A percentile compares a stretch with the other conserved stretches of the same genome.
phyloP scores from a whole-genome alignment of 768 basidiomycete genomes.

The Panaeolus papilionaceus region DNA sequence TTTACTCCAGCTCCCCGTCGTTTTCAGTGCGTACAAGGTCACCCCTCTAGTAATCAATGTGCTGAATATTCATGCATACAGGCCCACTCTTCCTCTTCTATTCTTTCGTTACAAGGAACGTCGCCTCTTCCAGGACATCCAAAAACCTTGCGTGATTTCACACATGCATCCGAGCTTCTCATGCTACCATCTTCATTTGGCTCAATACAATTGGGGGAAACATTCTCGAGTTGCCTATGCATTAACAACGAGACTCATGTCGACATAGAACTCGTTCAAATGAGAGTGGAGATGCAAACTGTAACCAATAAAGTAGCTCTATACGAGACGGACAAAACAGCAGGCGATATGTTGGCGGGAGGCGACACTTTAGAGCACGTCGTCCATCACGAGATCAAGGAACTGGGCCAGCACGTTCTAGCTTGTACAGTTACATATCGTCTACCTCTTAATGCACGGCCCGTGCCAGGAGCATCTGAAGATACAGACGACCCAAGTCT shows the following conservation, averaged over 20 bases:
- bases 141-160: slow-evolving; percentile 84
- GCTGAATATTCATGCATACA: slow-evolving; percentile 25
- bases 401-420: slow-evolving; percentile 89
- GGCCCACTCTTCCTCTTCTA: slow-evolving; percentile 78
- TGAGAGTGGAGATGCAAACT: slow-evolving; percentile 90
- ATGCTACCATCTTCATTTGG: slow-evolving; percentile 87
- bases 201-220: slow-evolving; percentile 87
- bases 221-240: slow-evolving; percentile 82
- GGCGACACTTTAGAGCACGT: slow-evolving; percentile 71
- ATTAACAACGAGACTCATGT: slow-evolving; percentile 79
- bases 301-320: slow-evolving; percentile 66
- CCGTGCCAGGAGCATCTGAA: slow-evolving; percentile 52
- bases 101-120: slow-evolving; percentile 77
- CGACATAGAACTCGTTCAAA: slow-evolving; percentile 64
- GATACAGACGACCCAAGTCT: slow-evolving; percentile 59
- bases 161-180: slow-evolving; percentile 78
- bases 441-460: slow-evolving; percentile 64
- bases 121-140: slow-evolving; percentile 76
- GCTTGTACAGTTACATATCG: slow-evolving; percentile 86
- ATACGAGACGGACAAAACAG: slow-evolving; percentile 64
- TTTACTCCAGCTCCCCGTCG: slow-evolving; percentile 78
- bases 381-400: slow-evolving; percentile 91
- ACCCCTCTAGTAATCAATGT: background rate
- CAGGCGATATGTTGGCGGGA: slow-evolving; percentile 50
- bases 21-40: slow-evolving; percentile 59